Evolutionary conservation across 257 asterid genomes (phyloP).

Genomic region (Gardenia jasminoides): DNA sequence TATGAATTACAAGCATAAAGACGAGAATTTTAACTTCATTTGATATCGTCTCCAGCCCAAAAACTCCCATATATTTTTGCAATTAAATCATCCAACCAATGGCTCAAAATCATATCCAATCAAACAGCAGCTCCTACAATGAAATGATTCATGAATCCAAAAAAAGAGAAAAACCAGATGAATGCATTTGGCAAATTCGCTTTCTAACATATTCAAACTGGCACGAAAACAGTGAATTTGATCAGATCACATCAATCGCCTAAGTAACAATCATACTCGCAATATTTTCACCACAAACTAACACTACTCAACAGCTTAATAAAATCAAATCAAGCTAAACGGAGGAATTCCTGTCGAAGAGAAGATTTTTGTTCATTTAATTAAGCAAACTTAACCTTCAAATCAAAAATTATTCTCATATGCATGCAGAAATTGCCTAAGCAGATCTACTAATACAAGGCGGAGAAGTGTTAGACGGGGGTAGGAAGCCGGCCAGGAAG

Average conservation of each 20-base stretch:
- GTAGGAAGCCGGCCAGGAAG: too few relatives aligned
- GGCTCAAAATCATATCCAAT: too few relatives aligned
- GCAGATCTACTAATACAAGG: not conserved
- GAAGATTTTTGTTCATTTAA: not conserved
- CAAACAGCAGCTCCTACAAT: too few relatives aligned
- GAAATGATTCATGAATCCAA: too few relatives aligned
- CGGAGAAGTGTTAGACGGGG: not conserved
- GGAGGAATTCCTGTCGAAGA: not conserved
- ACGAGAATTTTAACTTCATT: too few relatives aligned
- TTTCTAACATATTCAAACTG: not conserved
- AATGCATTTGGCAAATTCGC: not conserved
- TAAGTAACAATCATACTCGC: not conserved
- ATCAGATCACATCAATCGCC: not conserved
- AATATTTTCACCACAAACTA: not conserved
- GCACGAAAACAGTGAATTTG: not conserved
- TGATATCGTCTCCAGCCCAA: too few relatives aligned
- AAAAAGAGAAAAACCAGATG: not conserved
- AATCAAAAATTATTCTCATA: not conserved
- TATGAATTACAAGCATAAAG: too few relatives aligned
- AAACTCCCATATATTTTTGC: too few relatives aligned
- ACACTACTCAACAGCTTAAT: not conserved
- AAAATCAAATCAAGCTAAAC: not conserved
- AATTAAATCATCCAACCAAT: too few relatives aligned
- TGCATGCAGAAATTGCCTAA: not conserved
- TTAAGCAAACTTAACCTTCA: not conserved